These are phyloP conservation scores for Calocybe gangraenosa DNA, from an alignment of 768 basidiomycete genomes.

Conservation along the genomic window DNA sequence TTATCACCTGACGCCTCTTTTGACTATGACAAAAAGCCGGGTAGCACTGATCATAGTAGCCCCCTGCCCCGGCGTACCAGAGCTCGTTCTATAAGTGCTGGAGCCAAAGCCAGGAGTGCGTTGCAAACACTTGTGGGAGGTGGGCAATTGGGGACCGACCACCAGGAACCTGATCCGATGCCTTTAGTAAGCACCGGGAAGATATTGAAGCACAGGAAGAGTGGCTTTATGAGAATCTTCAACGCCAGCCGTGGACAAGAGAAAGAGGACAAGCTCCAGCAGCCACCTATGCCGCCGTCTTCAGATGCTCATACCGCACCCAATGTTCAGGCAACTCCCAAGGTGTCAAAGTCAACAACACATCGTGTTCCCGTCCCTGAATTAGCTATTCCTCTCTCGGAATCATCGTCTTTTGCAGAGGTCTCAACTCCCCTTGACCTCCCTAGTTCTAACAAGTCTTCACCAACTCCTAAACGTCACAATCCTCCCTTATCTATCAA, in stretches of 20 bases:
- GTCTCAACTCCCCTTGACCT: slow-evolving; percentile 6
- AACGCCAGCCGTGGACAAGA: slow-evolving; percentile 49
- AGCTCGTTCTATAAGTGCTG: slow-evolving; percentile 60
- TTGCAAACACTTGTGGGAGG: slow-evolving; percentile 38
- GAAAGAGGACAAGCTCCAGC: slow-evolving; percentile 38
- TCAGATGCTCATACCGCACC: slow-evolving; percentile 32
- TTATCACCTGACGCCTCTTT: slow-evolving; percentile 31
- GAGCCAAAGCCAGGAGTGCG: slow-evolving; percentile 47
- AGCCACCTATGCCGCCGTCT: slow-evolving; percentile 56
- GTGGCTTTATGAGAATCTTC: slow-evolving; percentile 78
- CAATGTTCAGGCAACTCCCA: slow-evolving; percentile 19
- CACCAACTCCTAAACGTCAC: slow-evolving; percentile 29
- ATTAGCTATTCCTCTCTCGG: slow-evolving; percentile 26
- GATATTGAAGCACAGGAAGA: slow-evolving; percentile 70
- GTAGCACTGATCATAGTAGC: slow-evolving; percentile 20
- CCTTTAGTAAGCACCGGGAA: slow-evolving; percentile 24
- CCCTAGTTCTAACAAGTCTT: slow-evolving; percentile 1
- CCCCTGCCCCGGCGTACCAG: slow-evolving; percentile 30
- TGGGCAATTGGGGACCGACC: slow-evolving; percentile 34
- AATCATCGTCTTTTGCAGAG: slow-evolving; percentile 13
- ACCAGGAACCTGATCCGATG: slow-evolving; percentile 36
- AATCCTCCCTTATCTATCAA: slow-evolving; percentile 41
- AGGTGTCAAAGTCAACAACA: slow-evolving; percentile 24
- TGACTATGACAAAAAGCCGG: slow-evolving; percentile 16
- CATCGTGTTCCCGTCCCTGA: slow-evolving; percentile 40